Evolutionary conservation across 148 eudicot genomes (phyloP), one percentile per base, ranked within the genome.

Genomic region (Vaccinium macrocarpon): DNA sequence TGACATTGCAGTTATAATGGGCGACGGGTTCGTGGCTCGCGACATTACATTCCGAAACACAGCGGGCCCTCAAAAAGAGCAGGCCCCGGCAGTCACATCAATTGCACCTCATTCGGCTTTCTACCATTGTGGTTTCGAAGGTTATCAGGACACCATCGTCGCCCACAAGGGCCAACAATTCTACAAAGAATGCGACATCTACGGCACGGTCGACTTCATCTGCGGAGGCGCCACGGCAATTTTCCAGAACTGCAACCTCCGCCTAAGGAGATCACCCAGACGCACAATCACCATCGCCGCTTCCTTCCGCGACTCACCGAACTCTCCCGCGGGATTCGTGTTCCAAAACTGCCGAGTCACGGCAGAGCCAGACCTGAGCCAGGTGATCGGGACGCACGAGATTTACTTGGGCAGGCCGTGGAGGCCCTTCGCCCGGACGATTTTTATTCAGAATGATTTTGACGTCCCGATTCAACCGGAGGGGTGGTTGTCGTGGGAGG

Each of bases 11-110:
- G 91, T 85, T 12, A 84, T 88, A 14, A 77, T 21, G 1, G 90
- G 91, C 1, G 82, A 81, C 2, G 88, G 88, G 27, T 90, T 90
- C 84, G 85, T 88, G 11, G 91, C 90, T 12, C 80, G 76, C 5
- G 90, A 77, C 50, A 90, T 90, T 12, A 88, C 90, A 1, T 86
- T 90, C 48, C 80, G 80, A 74, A 91, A 91, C 91, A 84, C 91
- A 0, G 93, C 88, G 2, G 93, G 93, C 1, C 88, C 91, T 2
- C n/a, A 55, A 10, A 86, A 82, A 19, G 55, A 85, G 56, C 90
- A 87, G 78, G 93, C 91, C 0, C 89, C 87, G 10, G 93, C 91
- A 0, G 80, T 91, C 48, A 81, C 84, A 25, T 84, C 86, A 35
- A 78, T 88, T 0, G 91, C 88, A 35, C 87, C 84, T 25, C 89